These are phyloP conservation scores for Babesia ovata DNA, from an alignment of 169 alveolate genomes.

Conservation along the genomic window DNA sequence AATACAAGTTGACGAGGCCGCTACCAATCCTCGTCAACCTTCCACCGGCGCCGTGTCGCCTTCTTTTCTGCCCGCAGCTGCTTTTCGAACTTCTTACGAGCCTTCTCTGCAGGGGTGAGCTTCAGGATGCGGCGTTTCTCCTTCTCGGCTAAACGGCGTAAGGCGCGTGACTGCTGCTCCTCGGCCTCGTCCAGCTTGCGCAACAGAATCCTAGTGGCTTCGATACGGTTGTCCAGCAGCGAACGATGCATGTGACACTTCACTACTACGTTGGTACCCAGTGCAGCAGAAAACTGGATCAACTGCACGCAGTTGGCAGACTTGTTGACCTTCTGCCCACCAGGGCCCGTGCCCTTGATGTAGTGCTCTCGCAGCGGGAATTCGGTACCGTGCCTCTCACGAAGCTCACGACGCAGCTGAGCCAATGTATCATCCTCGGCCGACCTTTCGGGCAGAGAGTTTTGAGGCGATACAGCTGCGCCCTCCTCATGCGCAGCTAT, in stretches of 20 bases:
- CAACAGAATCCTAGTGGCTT: conserved; percentile 74
- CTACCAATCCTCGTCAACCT: conserved; percentile 15
- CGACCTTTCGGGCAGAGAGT: neutral
- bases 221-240: conserved; percentile 68
- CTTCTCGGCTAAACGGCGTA: conserved; percentile 56
- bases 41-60: conserved; percentile 61
- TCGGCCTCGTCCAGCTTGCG: conserved; percentile 46
- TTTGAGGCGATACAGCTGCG: neutral
- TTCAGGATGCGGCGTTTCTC: conserved; percentile 67
- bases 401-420: conserved; percentile 27
- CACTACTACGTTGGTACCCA: conserved; percentile 63
- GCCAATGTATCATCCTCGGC: conserved; percentile 26
- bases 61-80: conserved; percentile 72
- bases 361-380: conserved; percentile 71
- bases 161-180: conserved; percentile 18
- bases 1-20: no score
- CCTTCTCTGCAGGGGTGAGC: conserved; percentile 75
- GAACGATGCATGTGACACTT: conserved; percentile 73
- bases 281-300: conserved; percentile 65
- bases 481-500: conserved; percentile 1
- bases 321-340: conserved; percentile 89
- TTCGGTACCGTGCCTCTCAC: conserved; percentile 36
- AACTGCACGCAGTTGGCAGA: conserved; percentile 84
- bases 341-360: conserved; percentile 86
- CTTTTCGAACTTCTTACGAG: conserved; percentile 66